These are phyloP conservation scores for Platanthera guangdongensis DNA, from an alignment of 106 monocot species.

Conservation along the genomic window DNA sequence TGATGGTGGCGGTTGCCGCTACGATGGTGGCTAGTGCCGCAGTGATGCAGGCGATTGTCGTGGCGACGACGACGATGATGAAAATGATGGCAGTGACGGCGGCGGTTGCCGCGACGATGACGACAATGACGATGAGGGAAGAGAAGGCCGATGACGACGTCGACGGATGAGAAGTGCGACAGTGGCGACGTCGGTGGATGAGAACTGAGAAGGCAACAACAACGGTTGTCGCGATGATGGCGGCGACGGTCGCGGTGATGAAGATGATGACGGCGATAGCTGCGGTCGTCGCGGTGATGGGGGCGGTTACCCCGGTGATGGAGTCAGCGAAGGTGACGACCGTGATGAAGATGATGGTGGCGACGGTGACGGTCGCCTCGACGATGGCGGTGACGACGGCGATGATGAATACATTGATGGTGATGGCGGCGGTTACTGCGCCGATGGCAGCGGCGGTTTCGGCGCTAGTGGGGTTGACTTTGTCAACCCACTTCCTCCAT, in stretches of 20 bases:
- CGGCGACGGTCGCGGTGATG: constrained; percentile 61
- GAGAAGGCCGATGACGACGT: no score
- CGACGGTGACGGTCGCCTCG: no score
- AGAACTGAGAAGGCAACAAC: constrained; percentile 88
- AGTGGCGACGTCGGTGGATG: no score
- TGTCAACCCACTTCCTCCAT: no score
- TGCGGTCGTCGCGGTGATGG: constrained; percentile 50
- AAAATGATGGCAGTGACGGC: constrained; percentile 40
- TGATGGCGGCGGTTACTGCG: no score
- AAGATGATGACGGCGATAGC: constrained; percentile 63
- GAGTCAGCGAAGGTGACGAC: constrained; percentile 91
- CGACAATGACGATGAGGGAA: no score
- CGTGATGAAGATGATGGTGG: constrained; percentile 63
- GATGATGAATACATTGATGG: no score
- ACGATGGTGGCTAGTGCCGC: constrained; percentile 78
- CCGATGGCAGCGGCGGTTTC: no score
- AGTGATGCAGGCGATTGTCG: constrained; percentile 22
- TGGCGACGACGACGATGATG: constrained; percentile 46
- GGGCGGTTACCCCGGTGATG: constrained; percentile 79
- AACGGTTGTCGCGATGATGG: constrained; percentile 80
- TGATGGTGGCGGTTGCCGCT: constrained; percentile 63
- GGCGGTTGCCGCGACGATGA: constrained; percentile 1
- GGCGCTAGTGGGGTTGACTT: no score
- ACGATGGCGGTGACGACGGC: no score
- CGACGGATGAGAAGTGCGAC: no score